phyloP scores from a whole-genome alignment of 306 rosid species.

The Biancaea sappan region DNA sequence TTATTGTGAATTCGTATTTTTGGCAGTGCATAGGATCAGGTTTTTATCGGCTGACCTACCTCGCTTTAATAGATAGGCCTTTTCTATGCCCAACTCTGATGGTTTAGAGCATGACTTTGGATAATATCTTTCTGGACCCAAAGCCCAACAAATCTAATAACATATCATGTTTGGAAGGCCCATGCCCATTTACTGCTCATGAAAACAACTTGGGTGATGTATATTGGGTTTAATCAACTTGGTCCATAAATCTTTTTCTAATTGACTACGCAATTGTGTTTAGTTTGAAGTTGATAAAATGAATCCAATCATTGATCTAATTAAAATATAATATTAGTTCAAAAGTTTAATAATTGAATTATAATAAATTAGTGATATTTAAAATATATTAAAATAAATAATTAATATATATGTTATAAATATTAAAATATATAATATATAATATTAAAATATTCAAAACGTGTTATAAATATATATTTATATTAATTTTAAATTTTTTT shows the following conservation, averaged over 20 bases:
- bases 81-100: not conserved
- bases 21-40: not conserved
- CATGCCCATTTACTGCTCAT: not conserved
- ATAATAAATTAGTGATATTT: no score
- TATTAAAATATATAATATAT: no score
- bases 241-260: not conserved
- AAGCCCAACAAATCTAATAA: not conserved
- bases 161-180: not conserved
- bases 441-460: no score
- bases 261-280: no score
- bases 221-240: not conserved
- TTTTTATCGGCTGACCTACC: conserved; percentile 7
- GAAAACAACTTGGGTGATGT: not conserved
- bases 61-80: not conserved
- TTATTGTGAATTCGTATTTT: not conserved
- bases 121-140: not conserved
- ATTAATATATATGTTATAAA: no score
- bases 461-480: no score
- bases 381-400: no score
- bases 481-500: no score
- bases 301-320: no score
- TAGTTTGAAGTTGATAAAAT: no score
- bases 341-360: no score
- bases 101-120: not conserved
- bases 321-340: no score